These are phyloP conservation scores for Irpex lacteus DNA, from an alignment of 1,284 basidiomycete species.

Conservation along the genomic window DNA sequence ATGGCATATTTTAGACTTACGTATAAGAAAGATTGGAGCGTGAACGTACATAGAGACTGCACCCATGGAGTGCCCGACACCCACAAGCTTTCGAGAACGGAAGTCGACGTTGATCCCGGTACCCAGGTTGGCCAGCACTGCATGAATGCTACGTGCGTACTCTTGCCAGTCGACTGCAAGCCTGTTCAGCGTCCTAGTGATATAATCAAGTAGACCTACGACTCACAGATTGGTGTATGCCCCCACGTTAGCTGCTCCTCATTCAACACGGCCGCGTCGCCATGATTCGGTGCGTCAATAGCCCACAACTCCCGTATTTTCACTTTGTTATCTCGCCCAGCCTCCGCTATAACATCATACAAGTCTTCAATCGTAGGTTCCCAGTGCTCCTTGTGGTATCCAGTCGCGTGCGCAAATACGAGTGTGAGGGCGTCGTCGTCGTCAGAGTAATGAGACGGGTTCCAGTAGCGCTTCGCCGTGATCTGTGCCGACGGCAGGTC, in stretches of 20 bases:
- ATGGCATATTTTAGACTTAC: neutral
- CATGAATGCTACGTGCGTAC: slow-evolving; percentile 33
- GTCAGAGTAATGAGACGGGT: slow-evolving; percentile 28
- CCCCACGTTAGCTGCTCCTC: slow-evolving; percentile 39
- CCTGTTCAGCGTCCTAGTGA: no score
- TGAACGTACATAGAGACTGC: slow-evolving; percentile 31
- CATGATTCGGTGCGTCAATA: slow-evolving; percentile 54
- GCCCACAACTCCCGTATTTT: slow-evolving; percentile 50
- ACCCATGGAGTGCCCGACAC: slow-evolving; percentile 42
- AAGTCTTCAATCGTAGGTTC: slow-evolving; percentile 52
- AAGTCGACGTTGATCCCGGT: slow-evolving; percentile 34
- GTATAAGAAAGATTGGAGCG: neutral
- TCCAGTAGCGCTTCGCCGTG: slow-evolving; percentile 49
- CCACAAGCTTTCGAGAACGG: slow-evolving; percentile 30
- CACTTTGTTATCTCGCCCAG: slow-evolving; percentile 3
- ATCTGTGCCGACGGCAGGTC: slow-evolving; percentile 3
- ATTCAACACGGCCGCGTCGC: slow-evolving; percentile 49
- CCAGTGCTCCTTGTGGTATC: slow-evolving; percentile 56
- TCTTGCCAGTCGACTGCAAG: slow-evolving; percentile 31
- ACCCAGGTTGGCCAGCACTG: slow-evolving; percentile 32
- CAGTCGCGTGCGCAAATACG: slow-evolving; percentile 49
- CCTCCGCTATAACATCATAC: slow-evolving; percentile 27
- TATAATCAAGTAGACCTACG: no score
- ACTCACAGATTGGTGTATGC: slow-evolving; percentile 42
- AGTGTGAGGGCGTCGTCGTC: slow-evolving; percentile 44